Evolutionary conservation across 331 rosid species (phyloP).

Genomic region (Ulmus americana): DNA sequence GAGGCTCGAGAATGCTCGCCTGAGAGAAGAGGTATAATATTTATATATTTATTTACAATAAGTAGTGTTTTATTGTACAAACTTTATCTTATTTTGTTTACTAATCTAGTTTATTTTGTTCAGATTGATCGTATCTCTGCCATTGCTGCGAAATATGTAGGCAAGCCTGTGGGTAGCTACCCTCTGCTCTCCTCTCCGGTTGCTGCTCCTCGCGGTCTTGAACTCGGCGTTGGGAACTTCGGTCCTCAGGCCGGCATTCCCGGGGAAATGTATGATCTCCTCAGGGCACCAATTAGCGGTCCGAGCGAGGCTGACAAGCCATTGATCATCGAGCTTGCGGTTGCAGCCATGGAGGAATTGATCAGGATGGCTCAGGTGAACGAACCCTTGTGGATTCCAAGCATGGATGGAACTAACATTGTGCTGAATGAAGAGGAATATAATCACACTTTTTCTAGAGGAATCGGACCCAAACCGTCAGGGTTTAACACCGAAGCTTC

Average conservation of each 20-base stretch:
- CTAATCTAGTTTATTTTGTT: background rate
- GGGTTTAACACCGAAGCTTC: conserved; percentile 83
- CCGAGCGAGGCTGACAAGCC: conserved; percentile 83
- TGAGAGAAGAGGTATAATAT: conserved; percentile 80
- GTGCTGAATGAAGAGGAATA: conserved; percentile 79
- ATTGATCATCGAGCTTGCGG: conserved; percentile 83
- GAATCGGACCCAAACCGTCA: conserved; percentile 63
- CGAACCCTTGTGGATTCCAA: conserved; percentile 85
- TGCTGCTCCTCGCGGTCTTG: conserved; percentile 52
- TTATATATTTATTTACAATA: background rate
- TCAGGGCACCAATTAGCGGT: conserved; percentile 49
- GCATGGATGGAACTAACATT: conserved; percentile 47
- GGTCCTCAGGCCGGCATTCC: conserved; percentile 49
- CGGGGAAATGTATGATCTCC: conserved; percentile 61
- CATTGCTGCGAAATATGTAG: conserved; percentile 90
- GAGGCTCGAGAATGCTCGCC: conserved; percentile 85
- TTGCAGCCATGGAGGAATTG: conserved; percentile 90
- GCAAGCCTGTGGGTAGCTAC: conserved; percentile 80
- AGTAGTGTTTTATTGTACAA: background rate
- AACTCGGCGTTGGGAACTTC: conserved; percentile 52
- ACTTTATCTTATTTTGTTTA: background rate
- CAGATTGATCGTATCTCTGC: conserved; percentile 89
- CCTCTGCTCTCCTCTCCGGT: conserved; percentile 62
- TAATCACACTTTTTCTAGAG: conserved; percentile 66
- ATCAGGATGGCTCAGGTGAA: conserved; percentile 79